Evolutionary conservation across 169 alveolate genomes (phyloP).

Genomic region (Eimeria necatrix): DNA sequence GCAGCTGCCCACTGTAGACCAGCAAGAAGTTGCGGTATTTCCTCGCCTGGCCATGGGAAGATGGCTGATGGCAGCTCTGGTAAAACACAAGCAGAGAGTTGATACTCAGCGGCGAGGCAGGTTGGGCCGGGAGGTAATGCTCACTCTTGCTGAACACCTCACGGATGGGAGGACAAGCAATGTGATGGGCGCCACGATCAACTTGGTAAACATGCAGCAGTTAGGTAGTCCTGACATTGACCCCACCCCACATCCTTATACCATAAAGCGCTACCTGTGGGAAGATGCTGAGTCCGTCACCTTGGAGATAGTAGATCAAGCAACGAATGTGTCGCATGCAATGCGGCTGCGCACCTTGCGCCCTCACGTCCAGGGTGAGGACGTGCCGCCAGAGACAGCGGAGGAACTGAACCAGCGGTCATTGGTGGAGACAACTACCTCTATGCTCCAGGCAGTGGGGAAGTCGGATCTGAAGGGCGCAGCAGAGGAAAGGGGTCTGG

Average conservation of each 20-base stretch:
- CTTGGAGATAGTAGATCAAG: background rate
- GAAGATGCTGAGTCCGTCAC: background rate
- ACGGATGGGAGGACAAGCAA: background rate
- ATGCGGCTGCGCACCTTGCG: constrained; percentile 22
- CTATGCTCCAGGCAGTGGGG: background rate
- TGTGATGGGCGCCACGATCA: background rate
- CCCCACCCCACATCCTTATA: background rate
- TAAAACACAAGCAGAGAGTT: background rate
- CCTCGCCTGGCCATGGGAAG: background rate
- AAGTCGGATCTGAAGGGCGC: background rate
- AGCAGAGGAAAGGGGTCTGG: constrained; percentile 19
- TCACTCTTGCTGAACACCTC: background rate
- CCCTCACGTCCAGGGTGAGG: background rate
- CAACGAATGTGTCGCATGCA: background rate
- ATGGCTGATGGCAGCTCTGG: background rate
- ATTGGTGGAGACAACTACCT: background rate
- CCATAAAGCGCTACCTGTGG: background rate
- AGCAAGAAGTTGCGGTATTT: background rate
- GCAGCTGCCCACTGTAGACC: background rate
- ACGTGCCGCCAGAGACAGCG: background rate
- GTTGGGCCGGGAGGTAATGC: background rate
- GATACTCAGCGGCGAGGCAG: background rate
- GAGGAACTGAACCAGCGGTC: background rate
- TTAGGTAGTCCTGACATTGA: background rate
- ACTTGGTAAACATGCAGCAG: background rate